Percentiles rank a stretch among this genome's conserved stretches.
Evolutionary conservation across 2,329 filamentous ascomycete species (phyloP).

Genomic region (Macroventuria anomochaeta): DNA sequence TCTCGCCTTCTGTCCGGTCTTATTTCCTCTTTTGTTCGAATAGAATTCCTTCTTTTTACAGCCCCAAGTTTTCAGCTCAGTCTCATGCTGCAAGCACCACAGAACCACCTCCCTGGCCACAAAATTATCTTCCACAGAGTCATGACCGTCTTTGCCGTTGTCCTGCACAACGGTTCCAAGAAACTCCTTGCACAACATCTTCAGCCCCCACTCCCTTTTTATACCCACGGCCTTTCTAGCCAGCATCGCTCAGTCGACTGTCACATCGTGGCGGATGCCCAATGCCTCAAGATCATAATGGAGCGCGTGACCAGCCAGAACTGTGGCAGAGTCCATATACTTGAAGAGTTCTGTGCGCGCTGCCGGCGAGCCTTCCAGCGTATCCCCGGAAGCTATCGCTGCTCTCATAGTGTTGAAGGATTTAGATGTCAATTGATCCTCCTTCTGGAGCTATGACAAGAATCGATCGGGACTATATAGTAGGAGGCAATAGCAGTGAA

Average conservation of each 20-base stretch:
- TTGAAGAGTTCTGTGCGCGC: constrained; percentile 54
- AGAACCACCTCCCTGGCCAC: constrained; percentile 14
- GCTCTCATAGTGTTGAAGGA: too few species aligned
- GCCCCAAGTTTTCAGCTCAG: constrained; percentile 1
- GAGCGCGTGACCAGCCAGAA: constrained; percentile 59
- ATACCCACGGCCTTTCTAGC: constrained; percentile 43
- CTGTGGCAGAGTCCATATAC: constrained; percentile 53
- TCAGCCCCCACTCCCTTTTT: constrained; percentile 1
- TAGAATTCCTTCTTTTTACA: neutral
- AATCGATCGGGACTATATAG: too few species aligned
- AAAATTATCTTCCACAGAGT: constrained; percentile 11
- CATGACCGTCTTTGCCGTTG: neutral
- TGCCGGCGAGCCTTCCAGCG: constrained; percentile 51
- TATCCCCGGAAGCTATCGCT: constrained; percentile 26
- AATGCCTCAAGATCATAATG: constrained; percentile 55
- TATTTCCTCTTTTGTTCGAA: neutral
- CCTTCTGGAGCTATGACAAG: too few species aligned
- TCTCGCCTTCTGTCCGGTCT: neutral
- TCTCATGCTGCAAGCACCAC: constrained; percentile 3
- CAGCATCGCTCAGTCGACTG: constrained; percentile 57
- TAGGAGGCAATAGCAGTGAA: too few species aligned
- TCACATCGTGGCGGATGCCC: constrained; percentile 50
- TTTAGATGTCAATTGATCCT: too few species aligned
- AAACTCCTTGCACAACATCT: constrained; percentile 6
- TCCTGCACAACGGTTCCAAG: constrained; percentile 3